A percentile compares a stretch with the other conserved stretches of the same genome.
Evolutionary conservation across 1,284 basidiomycete species (phyloP).

Genomic region (Ceratobasidium sp.): DNA sequence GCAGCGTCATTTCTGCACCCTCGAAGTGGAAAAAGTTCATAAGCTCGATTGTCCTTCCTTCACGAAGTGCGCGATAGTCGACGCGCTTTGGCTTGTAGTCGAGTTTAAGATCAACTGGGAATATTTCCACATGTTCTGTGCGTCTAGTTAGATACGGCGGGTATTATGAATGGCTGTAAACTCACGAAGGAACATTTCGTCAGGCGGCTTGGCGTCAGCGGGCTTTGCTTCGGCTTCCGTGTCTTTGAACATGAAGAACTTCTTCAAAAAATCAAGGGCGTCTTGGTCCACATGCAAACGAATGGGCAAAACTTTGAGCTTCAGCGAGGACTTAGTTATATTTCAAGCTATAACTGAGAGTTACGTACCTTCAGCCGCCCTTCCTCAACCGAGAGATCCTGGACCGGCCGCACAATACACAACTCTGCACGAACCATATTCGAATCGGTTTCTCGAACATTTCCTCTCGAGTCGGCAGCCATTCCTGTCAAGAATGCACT

Average conservation of each 20-base stretch:
- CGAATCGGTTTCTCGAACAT: slow-evolving; percentile 88
- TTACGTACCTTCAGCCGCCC: slow-evolving; percentile 78
- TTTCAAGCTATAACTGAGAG: neutral
- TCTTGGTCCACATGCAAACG: slow-evolving; percentile 97
- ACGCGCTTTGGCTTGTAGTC: slow-evolving; percentile 99
- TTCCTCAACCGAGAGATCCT: slow-evolving; percentile 78
- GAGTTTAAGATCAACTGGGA: slow-evolving; percentile 90
- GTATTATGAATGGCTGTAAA: neutral
- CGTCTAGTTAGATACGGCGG: neutral
- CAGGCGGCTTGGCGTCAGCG: slow-evolving; percentile 54
- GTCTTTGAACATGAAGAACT: slow-evolving; percentile 92
- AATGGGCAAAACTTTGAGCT: slow-evolving; percentile 91
- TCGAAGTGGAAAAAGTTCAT: slow-evolving; percentile 99
- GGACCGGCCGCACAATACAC: slow-evolving; percentile 76
- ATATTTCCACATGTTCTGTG: slow-evolving; percentile 87
- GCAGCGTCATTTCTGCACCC: slow-evolving; percentile 96
- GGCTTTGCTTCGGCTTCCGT: slow-evolving; percentile 58
- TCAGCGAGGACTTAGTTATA: slow-evolving; percentile 34
- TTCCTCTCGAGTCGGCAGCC: slow-evolving; percentile 83
- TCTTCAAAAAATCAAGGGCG: slow-evolving; percentile 97
- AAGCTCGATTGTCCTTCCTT: slow-evolving; percentile 93
- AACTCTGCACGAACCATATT: slow-evolving; percentile 94
- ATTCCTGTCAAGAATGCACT: slow-evolving; percentile 93
- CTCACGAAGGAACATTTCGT: slow-evolving; percentile 82
- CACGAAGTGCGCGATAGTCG: slow-evolving; percentile 90